phyloP scores from a whole-genome alignment of 805 yeast genomes.

The Yamadazyma sp. region DNA sequence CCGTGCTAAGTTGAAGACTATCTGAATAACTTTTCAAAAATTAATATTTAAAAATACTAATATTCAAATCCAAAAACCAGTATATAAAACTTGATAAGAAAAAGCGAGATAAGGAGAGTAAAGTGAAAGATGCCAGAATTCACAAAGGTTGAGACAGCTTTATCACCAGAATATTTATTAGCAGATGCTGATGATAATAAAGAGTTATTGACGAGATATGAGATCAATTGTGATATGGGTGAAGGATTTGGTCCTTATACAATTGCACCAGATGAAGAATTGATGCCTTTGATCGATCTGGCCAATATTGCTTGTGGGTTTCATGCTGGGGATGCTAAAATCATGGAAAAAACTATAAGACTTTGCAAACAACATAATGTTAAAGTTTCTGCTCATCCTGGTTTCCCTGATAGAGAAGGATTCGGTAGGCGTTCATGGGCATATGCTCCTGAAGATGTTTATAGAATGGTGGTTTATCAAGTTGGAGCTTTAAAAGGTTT shows the following conservation, averaged over 20 bases:
- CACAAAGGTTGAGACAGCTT: constrained; percentile 6
- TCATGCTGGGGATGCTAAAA: constrained; percentile 39
- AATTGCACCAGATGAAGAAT: constrained; percentile 38
- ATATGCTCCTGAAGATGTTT: constrained; percentile 35
- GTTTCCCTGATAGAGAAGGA: constrained; percentile 36
- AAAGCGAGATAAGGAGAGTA: too few species aligned
- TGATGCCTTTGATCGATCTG: constrained; percentile 36
- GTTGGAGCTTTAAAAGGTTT: constrained; percentile 38
- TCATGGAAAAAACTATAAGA: constrained; percentile 30
- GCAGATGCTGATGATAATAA: constrained; percentile 12
- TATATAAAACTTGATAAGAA: too few species aligned
- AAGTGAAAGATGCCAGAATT: too few species aligned
- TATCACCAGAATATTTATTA: constrained; percentile 8
- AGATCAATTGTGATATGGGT: constrained; percentile 34
- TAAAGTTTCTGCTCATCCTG: constrained; percentile 39
- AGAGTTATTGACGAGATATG: constrained; percentile 19
- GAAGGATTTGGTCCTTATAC: constrained; percentile 37
- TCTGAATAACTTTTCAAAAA: too few species aligned
- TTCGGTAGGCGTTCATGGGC: constrained; percentile 38
- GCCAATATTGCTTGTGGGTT: constrained; percentile 43
- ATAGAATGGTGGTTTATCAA: constrained; percentile 33
- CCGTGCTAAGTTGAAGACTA: too few species aligned
- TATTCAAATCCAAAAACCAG: too few species aligned
- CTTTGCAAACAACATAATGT: constrained; percentile 33
- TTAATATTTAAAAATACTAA: too few species aligned